Base-by-base conservation (phyloP, 1,284 basidiomycete genomes). In the Malassezia obtusa region DNA sequence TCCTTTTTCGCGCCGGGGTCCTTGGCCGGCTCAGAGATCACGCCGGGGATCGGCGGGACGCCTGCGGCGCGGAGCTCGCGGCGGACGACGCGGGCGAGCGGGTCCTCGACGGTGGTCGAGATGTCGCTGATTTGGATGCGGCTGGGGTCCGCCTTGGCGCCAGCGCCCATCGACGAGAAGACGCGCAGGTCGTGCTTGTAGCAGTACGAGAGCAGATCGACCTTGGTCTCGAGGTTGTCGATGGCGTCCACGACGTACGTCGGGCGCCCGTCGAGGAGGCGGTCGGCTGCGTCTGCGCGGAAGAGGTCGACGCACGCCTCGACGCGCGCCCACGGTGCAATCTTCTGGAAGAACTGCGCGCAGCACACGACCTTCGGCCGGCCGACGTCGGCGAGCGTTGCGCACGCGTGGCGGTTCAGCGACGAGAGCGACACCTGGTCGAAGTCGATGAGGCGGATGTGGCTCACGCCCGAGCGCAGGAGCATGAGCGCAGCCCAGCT, bases 121-220 rank as follows among this genome's bases (percentile, higher is more conserved):
- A 98, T 89, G 75, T 96, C 92, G 53, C 84, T 78, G 56, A 98
- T 94, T 75, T 96, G 92, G 24, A 98, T 82, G 28, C 90, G 81
- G 4, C 90, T 94, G 0, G 94, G 90, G 73, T 99, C 94, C 57
- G 81, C 81, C 77, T 98, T 99, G 7, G 91, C 87, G n/a, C 91
- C 86, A 1, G 92, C 89, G 37, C 94, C 94, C 89, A 98, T 94
- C 17, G 89, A 89, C 1, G 90, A 87, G 75, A 98, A 94, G 51
- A 70, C 67, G 33, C 61, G 61, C 57, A 73, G 65, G 32, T 61
- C 49, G 50, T 65, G 54, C 43, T 60, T 49, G 32, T 65, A 63
- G 49, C 69, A 71, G 59, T 65, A 73, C 33, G 53, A 57, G 33
- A 73, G 47, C n/a, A 73, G 58, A 14, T 68, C 71, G 5, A 73